Evolutionary conservation across 495 filamentous ascomycete genomes (phyloP), one percentile per base, ranked within the genome.

Genomic region (Neurospora pannonica): DNA sequence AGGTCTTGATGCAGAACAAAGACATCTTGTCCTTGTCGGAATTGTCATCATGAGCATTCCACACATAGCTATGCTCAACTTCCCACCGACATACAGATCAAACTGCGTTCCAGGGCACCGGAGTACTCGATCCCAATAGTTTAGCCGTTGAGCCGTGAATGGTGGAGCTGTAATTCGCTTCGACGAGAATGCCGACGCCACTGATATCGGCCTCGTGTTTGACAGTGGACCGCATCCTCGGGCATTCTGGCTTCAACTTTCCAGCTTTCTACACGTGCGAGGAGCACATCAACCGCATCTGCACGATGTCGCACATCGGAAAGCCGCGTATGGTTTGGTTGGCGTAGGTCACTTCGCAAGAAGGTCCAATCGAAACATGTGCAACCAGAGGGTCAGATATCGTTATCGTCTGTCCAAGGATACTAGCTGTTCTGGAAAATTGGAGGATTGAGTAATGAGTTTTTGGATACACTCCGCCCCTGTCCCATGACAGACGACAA

Each of bases 301-400:
- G 54, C 54, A 67, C 54, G 71, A 69, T 72, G 71, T 72, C 71
- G 43, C 71, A 72, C 42, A 19, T 71, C 28, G 71, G 36, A 71
- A 40, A 60, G 42, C 24, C 38, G 31, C 42, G 54, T 34, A 60
- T 60, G 24, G 21, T 69, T 69, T 72, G 71, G 43, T 72, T 72
- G 71, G 71, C 17, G 54, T 19, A 34, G 28, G 28, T 36, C 28
- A 67, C 24, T 67, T 67, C 54, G 28, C 54, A 67, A 34, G 54
- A 67, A 19, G 28, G 54, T 67, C 54, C 54, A 31, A 67, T 67
- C 28, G 54, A 67, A 67, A 67, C 54, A 67, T 67, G 54, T 67
- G 54, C 54, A 19, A 67, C 54, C 54, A 67, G 28, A 67, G 28
- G 28, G 54, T 67, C 54, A 67, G 54, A 67, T 67, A 67, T 67